phyloP scores from a whole-genome alignment of 805 yeast genomes.

The Hanseniaspora valbyensis region DNA sequence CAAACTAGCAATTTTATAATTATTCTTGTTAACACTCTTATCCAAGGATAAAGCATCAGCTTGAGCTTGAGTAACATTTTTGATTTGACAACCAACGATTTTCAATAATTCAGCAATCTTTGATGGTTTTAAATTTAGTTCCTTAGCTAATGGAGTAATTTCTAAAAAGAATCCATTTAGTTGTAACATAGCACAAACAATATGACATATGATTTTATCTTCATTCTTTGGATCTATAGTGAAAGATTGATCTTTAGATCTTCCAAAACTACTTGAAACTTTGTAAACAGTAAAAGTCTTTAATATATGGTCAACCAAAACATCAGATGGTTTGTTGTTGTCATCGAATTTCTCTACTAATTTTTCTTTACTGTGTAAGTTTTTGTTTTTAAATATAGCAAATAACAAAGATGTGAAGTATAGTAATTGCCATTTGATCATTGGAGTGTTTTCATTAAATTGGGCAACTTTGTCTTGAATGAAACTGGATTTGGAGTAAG shows the following conservation, averaged over 20 bases:
- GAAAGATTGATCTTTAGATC: slow-evolving; percentile 64
- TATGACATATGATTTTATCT: slow-evolving; percentile 72
- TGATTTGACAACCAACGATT: slow-evolving; percentile 72
- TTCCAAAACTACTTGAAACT: slow-evolving; percentile 51
- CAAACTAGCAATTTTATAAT: slow-evolving; percentile 69
- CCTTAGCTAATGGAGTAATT: slow-evolving; percentile 71
- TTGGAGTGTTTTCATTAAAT: slow-evolving; percentile 37
- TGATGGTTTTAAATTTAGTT: slow-evolving; percentile 68
- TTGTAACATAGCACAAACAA: slow-evolving; percentile 62
- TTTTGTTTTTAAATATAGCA: slow-evolving; percentile 68
- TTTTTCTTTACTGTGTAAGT: slow-evolving; percentile 47
- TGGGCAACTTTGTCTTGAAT: slow-evolving; percentile 38
- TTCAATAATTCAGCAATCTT: slow-evolving; percentile 57
- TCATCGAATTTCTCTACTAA: slow-evolving; percentile 42
- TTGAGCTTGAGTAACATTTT: slow-evolving; percentile 59
- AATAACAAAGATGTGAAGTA: slow-evolving; percentile 69
- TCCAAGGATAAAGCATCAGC: slow-evolving; percentile 64
- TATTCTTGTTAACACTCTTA: slow-evolving; percentile 40
- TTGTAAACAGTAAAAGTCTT: slow-evolving; percentile 58
- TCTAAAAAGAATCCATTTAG: slow-evolving; percentile 66
- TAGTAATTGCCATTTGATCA: slow-evolving; percentile 53
- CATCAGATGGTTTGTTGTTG: slow-evolving; percentile 54
- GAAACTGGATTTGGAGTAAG: slow-evolving; percentile 48
- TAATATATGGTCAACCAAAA: slow-evolving; percentile 59
- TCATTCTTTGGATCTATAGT: slow-evolving; percentile 78